Evolutionary conservation across 1,284 basidiomycete species (phyloP), one percentile per base, ranked within the genome.

Genomic region (Taiwanofungus camphoratus): DNA sequence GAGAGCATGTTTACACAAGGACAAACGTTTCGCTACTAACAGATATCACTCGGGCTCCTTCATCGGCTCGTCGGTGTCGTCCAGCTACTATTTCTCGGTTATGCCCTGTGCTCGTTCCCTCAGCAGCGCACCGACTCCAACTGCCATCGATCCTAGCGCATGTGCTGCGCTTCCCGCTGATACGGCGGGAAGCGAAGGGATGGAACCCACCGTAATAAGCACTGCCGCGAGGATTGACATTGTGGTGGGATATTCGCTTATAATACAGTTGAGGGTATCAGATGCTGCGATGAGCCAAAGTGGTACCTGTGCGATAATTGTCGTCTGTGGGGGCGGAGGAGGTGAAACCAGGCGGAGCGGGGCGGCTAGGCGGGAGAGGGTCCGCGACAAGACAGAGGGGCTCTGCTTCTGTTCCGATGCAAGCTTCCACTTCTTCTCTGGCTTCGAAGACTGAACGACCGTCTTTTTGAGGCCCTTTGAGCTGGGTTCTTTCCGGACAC

Each of bases 251-350:
- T 85, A 79, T 46, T 85, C 81, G 46, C 67, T 68, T 12, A 74
- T 76, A 39, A 87, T 71, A 60, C 72, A 77, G 44, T 84, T 79
- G 43, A 87, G 69, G 5, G 83, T 81, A 31, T 69, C 74, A 44
- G 76, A 78, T 2, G 82, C 82, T 45, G 85, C 80, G 37, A 87
- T 56, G 15, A 87, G 69, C 83, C 83, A 87, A 0, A 76, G 62
- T 1, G 83, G 83, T 4, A 78, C 82, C 46, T 80, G 73, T 13
- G 71, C 68, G 7, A 72, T 68, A 11, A 73, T 66, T 2, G 71
- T 71, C 36, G 49, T 44, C 3, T 5, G 71, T 71, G 38, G 73
- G 66, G 40, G 62, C 61, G 69, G 51, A 12, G 51, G 49, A 8
- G 54, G 54, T 15, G 44, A 32, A 30, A 36, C 16, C 16, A 38